phyloP scores from a whole-genome alignment of 352 stramenopile genomes.

The Globisporangium alternatum region DNA sequence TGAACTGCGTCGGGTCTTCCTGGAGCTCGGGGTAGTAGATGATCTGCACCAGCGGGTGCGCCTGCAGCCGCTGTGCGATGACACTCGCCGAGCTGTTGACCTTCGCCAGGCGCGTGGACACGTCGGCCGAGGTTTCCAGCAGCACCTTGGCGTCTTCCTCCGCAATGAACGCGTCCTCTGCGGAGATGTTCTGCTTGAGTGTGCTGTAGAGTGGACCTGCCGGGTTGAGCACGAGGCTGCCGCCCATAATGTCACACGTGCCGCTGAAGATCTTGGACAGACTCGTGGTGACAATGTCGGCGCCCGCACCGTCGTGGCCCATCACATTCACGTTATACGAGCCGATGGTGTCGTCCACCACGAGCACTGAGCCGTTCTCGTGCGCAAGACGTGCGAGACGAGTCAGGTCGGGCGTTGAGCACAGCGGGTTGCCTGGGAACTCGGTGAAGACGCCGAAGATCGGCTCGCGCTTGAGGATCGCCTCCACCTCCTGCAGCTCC shows the following conservation, averaged over 20 bases:
- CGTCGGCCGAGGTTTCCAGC: constrained; percentile 52
- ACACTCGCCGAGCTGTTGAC: constrained; percentile 79
- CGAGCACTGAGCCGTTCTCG: constrained; percentile 80
- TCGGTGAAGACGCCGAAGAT: constrained; percentile 91
- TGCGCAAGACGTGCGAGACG: constrained; percentile 81
- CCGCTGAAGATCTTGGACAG: constrained; percentile 94
- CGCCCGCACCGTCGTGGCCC: constrained; percentile 44
- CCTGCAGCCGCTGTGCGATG: constrained; percentile 67
- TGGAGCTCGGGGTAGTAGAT: constrained; percentile 84
- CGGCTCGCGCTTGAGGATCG: constrained; percentile 62
- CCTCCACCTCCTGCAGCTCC: constrained; percentile 57
- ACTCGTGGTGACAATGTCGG: constrained; percentile 90
- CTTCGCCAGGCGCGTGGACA: constrained; percentile 61
- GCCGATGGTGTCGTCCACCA: constrained; percentile 90
- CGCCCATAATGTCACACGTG: constrained; percentile 89
- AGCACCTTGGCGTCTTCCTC: constrained; percentile 58
- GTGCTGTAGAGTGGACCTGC: constrained; percentile 39
- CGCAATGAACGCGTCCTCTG: constrained; percentile 57
- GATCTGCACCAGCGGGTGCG: constrained; percentile 75
- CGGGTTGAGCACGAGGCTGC: constrained; percentile 88
- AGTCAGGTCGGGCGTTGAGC: constrained; percentile 82
- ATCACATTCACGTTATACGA: constrained; percentile 92
- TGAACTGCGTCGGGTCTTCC: constrained; percentile 53
- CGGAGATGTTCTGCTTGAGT: constrained; percentile 34
- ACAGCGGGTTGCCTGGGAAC: constrained; percentile 91